Conservation (phyloP, 1,139 yeast genomes). For the Taphrina wiesneri region DNA sequence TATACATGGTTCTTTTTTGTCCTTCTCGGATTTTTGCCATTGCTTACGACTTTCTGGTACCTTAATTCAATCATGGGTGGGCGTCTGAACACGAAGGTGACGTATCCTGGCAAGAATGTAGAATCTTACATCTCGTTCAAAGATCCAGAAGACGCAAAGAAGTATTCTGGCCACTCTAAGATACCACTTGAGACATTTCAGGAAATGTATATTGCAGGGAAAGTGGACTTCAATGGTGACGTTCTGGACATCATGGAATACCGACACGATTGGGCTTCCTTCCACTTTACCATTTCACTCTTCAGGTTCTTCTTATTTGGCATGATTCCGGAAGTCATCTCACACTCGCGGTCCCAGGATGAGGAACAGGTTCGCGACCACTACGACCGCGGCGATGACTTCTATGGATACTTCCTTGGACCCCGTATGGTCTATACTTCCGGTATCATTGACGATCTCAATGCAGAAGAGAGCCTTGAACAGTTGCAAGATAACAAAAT, state of each 20-base stretch:
- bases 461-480: conserved; percentile 74
- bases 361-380: conserved; percentile 96
- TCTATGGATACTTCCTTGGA: conserved; percentile 90
- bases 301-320: conserved; percentile 82
- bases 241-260: conserved; percentile 78
- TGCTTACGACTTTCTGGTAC: conserved; percentile 78
- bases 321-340: conserved; percentile 87
- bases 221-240: conserved; percentile 87
- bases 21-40: conserved; percentile 61
- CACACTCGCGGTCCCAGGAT: conserved; percentile 91
- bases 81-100: conserved; percentile 74
- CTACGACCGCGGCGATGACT: conserved; percentile 95
- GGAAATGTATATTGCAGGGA: conserved; percentile 78
- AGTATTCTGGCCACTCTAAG: conserved; percentile 71
- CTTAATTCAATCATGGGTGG: conserved; percentile 75
- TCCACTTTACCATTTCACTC: conserved; percentile 73
- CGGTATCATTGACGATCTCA: conserved; percentile 75
- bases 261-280: conserved; percentile 89
- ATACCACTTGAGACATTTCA: conserved; percentile 94
- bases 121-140: conserved; percentile 81
- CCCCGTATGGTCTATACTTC: conserved; percentile 94
- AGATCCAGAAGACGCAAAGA: conserved; percentile 66
- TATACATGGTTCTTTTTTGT: conserved; percentile 59
- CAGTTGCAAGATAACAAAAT: conserved; percentile 88
- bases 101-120: conserved; percentile 74